Conservation (phyloP, 257 asterid genomes). For the Scutellaria baicalensis region DNA sequence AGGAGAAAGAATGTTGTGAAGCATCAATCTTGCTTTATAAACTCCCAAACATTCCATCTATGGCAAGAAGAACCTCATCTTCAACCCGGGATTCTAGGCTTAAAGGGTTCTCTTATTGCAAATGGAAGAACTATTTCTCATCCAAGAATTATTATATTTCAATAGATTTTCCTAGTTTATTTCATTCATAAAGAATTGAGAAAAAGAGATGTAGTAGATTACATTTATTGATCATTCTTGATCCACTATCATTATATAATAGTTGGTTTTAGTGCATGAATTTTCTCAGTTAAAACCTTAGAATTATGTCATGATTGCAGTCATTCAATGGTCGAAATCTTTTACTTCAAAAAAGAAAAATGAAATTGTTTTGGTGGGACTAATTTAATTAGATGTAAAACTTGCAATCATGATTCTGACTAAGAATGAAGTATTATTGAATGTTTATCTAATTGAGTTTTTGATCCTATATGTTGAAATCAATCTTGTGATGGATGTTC, state of each 20-base stretch:
- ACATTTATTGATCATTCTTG: neutral
- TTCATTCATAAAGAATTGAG: no score
- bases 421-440: neutral
- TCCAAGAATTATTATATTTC: neutral
- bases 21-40: constrained; percentile 17
- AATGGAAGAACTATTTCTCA: neutral
- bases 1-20: constrained; percentile 9
- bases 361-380: neutral
- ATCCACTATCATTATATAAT: constrained; percentile 4
- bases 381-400: neutral
- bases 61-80: constrained; percentile 24
- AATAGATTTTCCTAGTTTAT: neutral
- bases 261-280: neutral
- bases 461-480: no score
- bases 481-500: no score
- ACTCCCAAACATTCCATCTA: constrained; percentile 14
- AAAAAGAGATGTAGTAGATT: no score
- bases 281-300: neutral
- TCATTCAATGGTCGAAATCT: neutral
- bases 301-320: neutral
- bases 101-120: constrained; percentile 11
- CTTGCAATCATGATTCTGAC: neutral
- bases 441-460: neutral
- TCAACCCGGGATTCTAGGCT: constrained; percentile 34
- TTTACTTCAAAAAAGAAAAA: neutral